These are phyloP conservation scores for Isatis tinctoria DNA, from an alignment of 345 rosid genomes.

Conservation along the genomic window DNA sequence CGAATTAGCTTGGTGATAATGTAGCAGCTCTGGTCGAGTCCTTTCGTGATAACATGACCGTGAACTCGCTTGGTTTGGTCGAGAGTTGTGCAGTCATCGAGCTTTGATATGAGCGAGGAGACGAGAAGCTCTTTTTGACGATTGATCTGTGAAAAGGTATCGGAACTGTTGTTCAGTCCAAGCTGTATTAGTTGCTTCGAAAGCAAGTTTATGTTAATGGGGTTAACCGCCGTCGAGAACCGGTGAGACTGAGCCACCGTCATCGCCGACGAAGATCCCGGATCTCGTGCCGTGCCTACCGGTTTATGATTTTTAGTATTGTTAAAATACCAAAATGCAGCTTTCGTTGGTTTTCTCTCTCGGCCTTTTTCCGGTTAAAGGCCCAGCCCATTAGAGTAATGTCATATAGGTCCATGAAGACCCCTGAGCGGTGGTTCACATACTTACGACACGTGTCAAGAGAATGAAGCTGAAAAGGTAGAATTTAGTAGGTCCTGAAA, in stretches of 20 bases:
- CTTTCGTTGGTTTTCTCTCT: not conserved
- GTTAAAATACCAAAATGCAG: not conserved
- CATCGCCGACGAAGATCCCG: conserved; percentile 7
- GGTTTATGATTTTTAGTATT: not conserved
- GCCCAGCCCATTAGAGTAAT: not conserved
- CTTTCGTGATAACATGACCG: conserved; percentile 40
- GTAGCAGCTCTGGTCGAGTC: conserved; percentile 54
- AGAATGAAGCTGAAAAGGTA: not conserved
- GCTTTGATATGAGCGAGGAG: conserved; percentile 42
- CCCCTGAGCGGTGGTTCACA: conserved; percentile 5
- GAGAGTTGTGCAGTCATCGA: conserved; percentile 43
- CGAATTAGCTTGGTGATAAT: conserved; percentile 71
- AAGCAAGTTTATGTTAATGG: conserved; percentile 10
- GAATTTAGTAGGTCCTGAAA: not conserved
- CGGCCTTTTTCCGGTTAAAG: not conserved
- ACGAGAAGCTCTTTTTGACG: conserved; percentile 29
- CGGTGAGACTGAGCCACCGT: conserved; percentile 29
- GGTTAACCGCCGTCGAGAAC: conserved; percentile 20
- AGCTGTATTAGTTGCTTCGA: conserved; percentile 32
- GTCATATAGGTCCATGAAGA: not conserved
- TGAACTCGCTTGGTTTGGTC: conserved; percentile 57
- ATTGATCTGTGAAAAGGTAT: conserved; percentile 25
- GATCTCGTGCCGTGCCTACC: conserved; percentile 1
- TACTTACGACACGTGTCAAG: not conserved
- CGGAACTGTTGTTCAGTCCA: conserved; percentile 12